Evolutionary conservation across 176 grass and related monocot species (phyloP).

Genomic region (Oryza rufipogon): DNA sequence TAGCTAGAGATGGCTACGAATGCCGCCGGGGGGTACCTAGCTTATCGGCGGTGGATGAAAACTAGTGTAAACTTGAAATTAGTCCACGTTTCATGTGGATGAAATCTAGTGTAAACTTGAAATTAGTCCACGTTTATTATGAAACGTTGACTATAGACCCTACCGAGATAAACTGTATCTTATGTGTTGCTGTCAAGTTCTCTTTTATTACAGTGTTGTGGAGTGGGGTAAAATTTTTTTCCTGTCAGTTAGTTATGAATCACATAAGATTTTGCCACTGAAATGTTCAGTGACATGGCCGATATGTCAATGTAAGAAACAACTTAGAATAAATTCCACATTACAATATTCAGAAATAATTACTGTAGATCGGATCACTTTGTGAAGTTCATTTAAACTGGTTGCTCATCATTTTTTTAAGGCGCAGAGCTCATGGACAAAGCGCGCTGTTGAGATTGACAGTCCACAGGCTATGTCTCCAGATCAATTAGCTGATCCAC

Average conservation of each 20-base stretch:
- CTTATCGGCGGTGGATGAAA: background rate
- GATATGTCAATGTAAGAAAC: background rate
- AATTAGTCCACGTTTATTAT: background rate
- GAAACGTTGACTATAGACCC: background rate
- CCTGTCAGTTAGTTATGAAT: background rate
- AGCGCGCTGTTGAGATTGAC: conserved; percentile 74
- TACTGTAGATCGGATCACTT: background rate
- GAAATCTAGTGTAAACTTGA: background rate
- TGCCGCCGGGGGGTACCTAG: background rate
- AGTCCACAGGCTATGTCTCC: conserved; percentile 68
- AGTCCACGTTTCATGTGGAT: background rate
- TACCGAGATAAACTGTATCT: background rate
- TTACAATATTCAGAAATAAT: background rate
- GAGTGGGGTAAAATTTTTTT: background rate
- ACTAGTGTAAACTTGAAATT: background rate
- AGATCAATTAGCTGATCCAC: conserved; percentile 62
- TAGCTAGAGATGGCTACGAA: no score
- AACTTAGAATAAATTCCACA: background rate
- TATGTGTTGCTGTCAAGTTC: background rate
- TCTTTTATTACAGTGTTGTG: conserved; percentile 1
- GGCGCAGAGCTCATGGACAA: conserved; percentile 83
- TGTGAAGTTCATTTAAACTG: conserved; percentile 11
- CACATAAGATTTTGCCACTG: background rate
- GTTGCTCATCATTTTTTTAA: conserved; percentile 40
- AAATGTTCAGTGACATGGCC: background rate